phyloP scores from a whole-genome alignment of 2,329 filamentous ascomycete genomes.

The Sporothrix euskadiensis region DNA sequence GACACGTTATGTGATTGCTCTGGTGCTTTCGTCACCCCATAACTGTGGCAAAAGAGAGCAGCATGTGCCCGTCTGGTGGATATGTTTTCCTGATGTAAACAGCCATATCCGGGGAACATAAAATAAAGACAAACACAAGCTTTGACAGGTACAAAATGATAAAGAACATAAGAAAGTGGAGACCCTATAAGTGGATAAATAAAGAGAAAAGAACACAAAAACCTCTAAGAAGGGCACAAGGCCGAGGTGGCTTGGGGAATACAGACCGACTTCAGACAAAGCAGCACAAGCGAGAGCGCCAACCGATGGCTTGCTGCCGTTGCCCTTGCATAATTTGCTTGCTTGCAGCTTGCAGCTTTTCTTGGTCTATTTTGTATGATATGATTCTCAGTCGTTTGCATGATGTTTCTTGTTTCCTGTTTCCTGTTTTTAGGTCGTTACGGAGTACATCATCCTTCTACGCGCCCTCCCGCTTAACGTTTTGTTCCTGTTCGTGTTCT shows the following conservation, averaged over 20 bases:
- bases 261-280: neutral
- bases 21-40: neutral
- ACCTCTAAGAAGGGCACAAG: neutral
- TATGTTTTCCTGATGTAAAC: neutral
- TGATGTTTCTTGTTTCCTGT: neutral
- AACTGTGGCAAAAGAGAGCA: neutral
- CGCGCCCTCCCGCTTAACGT: neutral
- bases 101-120: neutral
- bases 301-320: constrained; percentile 3
- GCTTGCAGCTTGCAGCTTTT: neutral
- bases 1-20: neutral
- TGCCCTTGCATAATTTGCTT: neutral
- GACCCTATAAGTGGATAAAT: neutral
- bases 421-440: neutral
- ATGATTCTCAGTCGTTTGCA: too few relatives aligned
- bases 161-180: neutral
- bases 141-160: neutral
- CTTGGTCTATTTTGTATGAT: neutral
- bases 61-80: neutral
- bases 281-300: neutral
- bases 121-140: neutral
- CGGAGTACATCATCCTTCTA: neutral
- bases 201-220: neutral
- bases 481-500: neutral
- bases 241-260: neutral